Evolutionary conservation across 1,284 basidiomycete genomes (phyloP).

Genomic region (Leccinum subrobustum): DNA sequence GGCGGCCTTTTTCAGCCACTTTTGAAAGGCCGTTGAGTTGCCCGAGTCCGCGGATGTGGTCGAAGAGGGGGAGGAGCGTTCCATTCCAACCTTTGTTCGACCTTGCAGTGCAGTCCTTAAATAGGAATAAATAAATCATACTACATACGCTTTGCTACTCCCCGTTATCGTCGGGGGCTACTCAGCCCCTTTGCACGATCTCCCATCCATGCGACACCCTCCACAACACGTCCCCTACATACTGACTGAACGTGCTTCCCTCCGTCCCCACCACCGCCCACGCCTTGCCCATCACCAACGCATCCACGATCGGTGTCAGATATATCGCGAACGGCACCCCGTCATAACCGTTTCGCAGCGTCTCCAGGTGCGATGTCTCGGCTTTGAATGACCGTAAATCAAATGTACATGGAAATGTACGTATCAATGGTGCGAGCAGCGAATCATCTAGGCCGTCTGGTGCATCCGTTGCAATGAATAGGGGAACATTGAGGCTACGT

Average conservation of each 20-base stretch:
- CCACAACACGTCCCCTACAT: constrained; percentile 67
- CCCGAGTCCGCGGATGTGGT: background rate
- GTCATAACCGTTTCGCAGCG: constrained; percentile 52
- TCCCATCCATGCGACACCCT: constrained; percentile 50
- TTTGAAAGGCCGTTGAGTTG: constrained; percentile 33
- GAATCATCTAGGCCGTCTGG: constrained; percentile 44
- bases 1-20: constrained; percentile 45
- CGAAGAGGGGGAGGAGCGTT: background rate
- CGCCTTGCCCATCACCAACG: constrained; percentile 60
- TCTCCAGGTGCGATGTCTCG: constrained; percentile 38
- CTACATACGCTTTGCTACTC: background rate
- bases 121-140: constrained; percentile 4
- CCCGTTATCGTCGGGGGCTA: background rate
- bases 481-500: constrained; percentile 51
- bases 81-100: background rate
- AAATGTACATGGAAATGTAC: constrained; percentile 71
- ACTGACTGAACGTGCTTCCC: constrained; percentile 72
- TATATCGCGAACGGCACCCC: constrained; percentile 48
- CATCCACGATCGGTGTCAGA: constrained; percentile 66
- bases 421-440: constrained; percentile 47
- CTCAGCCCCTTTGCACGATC: constrained; percentile 52
- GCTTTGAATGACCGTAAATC: constrained; percentile 56
- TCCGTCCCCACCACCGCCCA: constrained; percentile 62
- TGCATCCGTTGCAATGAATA: constrained; percentile 74
- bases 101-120: background rate